phyloP scores from a whole-genome alignment of 2,329 filamentous ascomycete species.

The Neocucurbitaria cava region DNA sequence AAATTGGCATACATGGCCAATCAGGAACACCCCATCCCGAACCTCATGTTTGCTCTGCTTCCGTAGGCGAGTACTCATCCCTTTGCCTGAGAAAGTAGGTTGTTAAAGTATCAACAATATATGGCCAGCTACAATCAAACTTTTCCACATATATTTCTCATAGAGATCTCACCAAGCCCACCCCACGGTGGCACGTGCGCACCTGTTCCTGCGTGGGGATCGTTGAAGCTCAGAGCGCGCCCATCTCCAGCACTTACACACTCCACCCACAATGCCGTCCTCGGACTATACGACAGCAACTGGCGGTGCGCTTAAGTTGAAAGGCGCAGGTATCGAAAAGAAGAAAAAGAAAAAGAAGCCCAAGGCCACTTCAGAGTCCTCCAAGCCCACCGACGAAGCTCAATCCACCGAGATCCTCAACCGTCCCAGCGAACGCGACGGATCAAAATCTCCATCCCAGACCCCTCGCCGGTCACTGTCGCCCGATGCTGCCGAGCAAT shows the following conservation, averaged over 20 bases:
- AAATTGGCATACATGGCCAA: conserved; percentile 1
- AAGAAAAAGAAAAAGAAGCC: conserved; percentile 65
- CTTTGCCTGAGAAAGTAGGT: too few species aligned
- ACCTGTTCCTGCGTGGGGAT: neutral
- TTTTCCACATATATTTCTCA: too few species aligned
- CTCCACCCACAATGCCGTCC: conserved; percentile 64
- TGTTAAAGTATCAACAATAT: too few species aligned
- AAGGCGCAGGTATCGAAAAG: conserved; percentile 72
- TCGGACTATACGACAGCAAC: conserved; percentile 76
- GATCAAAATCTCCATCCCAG: conserved; percentile 25
- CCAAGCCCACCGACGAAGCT: conserved; percentile 10
- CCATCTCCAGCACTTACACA: neutral
- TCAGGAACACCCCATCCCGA: neutral
- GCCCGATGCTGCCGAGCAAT: conserved; percentile 38
- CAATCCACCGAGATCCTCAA: conserved; percentile 29
- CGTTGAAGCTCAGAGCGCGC: neutral
- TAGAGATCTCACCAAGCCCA: neutral
- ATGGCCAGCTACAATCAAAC: too few species aligned
- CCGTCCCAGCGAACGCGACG: conserved; percentile 10
- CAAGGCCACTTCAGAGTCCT: conserved; percentile 39
- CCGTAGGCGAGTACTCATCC: too few species aligned
- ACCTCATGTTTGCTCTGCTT: neutral
- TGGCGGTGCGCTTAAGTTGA: conserved; percentile 82
- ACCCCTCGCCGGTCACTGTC: conserved; percentile 43
- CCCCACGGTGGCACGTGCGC: neutral